phyloP scores from a whole-genome alignment of 208 protist genomes.

The Acanthamoeba quina region DNA sequence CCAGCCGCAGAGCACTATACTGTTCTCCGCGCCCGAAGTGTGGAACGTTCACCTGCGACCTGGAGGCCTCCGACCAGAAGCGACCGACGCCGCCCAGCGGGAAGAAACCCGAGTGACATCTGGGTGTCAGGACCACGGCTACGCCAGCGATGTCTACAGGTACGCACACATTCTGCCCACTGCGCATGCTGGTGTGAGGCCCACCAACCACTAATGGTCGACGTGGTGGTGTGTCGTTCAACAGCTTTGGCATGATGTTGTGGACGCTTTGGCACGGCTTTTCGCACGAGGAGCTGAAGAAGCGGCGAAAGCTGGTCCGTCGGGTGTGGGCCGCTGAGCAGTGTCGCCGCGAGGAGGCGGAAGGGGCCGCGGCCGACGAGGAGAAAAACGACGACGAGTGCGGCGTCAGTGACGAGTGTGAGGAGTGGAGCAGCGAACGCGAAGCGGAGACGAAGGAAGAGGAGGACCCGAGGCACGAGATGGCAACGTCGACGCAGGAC shows the following conservation, averaged over 20 bases:
- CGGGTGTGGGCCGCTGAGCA: neutral
- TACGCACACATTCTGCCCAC: neutral
- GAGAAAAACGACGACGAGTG: neutral
- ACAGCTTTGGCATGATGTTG: constrained; percentile 11
- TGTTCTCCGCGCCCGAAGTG: constrained; percentile 5
- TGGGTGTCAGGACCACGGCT: neutral
- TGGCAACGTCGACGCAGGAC: neutral
- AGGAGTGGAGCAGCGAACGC: neutral
- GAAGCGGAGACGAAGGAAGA: neutral
- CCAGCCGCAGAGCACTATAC: constrained; percentile 1
- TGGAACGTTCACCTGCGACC: neutral
- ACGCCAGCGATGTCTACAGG: constrained; percentile 13
- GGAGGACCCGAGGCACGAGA: neutral
- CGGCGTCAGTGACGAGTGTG: neutral
- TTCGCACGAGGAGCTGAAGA: constrained; percentile 18
- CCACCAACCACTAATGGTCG: too few species aligned
- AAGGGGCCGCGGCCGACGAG: neutral
- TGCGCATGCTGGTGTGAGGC: too few species aligned
- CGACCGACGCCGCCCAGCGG: neutral
- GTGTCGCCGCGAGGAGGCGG: neutral
- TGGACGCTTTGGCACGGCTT: constrained; percentile 23
- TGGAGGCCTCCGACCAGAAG: neutral
- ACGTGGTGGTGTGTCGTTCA: neutral
- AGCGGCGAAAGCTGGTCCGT: neutral
- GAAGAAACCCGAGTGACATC: neutral